A percentile compares a stretch with the other conserved stretches of the same genome.
Evolutionary conservation across 2,329 filamentous ascomycete genomes (phyloP).

Genomic region (Trichophyton benhamiae): DNA sequence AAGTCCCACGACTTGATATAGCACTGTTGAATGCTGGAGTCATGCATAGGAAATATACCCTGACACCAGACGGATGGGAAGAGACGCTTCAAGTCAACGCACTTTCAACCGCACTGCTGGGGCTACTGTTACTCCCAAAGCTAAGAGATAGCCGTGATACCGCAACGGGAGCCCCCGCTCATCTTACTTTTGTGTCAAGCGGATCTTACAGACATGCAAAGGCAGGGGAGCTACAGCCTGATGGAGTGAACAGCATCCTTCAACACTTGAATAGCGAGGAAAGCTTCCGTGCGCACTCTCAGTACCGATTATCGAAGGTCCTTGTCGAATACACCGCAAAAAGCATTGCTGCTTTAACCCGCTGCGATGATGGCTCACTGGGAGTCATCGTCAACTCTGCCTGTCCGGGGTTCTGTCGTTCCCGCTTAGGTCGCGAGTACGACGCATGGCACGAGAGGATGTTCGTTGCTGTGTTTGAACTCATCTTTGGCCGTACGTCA

Average conservation of each 20-base stretch:
- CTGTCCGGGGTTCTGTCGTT: slow-evolving; percentile 35
- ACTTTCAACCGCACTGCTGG: slow-evolving; percentile 45
- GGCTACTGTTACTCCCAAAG: slow-evolving; percentile 40
- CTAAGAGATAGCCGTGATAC: slow-evolving; percentile 26
- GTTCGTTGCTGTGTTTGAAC: slow-evolving; percentile 25
- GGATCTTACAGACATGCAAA: slow-evolving; percentile 27
- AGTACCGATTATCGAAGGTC: slow-evolving; percentile 34
- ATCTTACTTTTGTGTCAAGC: slow-evolving; percentile 37
- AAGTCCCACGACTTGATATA: slow-evolving; percentile 32
- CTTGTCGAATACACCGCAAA: slow-evolving; percentile 33
- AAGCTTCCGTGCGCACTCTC: slow-evolving; percentile 22
- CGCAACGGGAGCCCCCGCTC: slow-evolving; percentile 19
- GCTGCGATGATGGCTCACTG: slow-evolving; percentile 23
- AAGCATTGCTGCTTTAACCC: slow-evolving; percentile 23
- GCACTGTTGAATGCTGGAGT: slow-evolving; percentile 37
- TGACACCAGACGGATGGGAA: slow-evolving; percentile 38
- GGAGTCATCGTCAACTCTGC: slow-evolving; percentile 35
- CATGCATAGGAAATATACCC: slow-evolving; percentile 26
- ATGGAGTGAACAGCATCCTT: slow-evolving; percentile 18
- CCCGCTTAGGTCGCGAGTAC: slow-evolving; percentile 32
- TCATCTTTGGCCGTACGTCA: slow-evolving; percentile 31
- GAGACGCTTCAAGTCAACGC: slow-evolving; percentile 46
- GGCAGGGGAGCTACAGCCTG: slow-evolving; percentile 18
- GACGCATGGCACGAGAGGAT: slow-evolving; percentile 25
- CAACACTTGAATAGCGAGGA: slow-evolving; percentile 23